phyloP scores from a whole-genome alignment of 2,329 filamentous ascomycete genomes.

The Niveomyces coronatus region DNA sequence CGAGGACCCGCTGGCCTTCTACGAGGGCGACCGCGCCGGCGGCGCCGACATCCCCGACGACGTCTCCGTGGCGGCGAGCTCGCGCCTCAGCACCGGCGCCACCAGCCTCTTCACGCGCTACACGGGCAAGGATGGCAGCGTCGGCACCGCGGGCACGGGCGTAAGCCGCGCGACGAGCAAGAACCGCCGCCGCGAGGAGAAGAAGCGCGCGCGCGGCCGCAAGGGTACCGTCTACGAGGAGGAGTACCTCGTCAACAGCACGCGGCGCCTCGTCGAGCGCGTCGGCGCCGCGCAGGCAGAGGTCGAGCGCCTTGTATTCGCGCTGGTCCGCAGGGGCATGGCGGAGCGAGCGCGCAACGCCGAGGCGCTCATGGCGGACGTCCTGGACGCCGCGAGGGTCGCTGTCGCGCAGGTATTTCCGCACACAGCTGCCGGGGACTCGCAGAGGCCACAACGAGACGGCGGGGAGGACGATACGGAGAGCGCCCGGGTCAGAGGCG shows the following conservation, averaged over 20 bases:
- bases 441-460: slow-evolving; percentile 13
- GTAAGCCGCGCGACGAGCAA: slow-evolving; percentile 74
- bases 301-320: slow-evolving; percentile 63
- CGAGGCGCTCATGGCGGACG: slow-evolving; percentile 62
- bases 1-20: slow-evolving; percentile 80
- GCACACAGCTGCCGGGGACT: slow-evolving; percentile 11
- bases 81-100: slow-evolving; percentile 65
- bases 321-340: slow-evolving; percentile 72
- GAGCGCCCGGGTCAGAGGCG: slow-evolving; percentile 32
- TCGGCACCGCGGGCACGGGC: slow-evolving; percentile 60
- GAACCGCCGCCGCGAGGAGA: slow-evolving; percentile 81
- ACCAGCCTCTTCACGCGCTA: slow-evolving; percentile 91
- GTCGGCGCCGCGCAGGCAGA: slow-evolving; percentile 66
- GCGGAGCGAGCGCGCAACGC: slow-evolving; percentile 74
- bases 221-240: slow-evolving; percentile 98
- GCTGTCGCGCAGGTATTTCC: slow-evolving; percentile 64
- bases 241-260: slow-evolving; percentile 86
- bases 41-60: slow-evolving; percentile 78
- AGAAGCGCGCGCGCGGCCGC: slow-evolving; percentile 87
- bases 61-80: slow-evolving; percentile 75
- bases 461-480: slow-evolving; percentile 15
- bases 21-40: slow-evolving; percentile 60
- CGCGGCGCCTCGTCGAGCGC: slow-evolving; percentile 72
- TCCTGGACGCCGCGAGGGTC: slow-evolving; percentile 56
- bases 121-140: slow-evolving; percentile 56